These are phyloP conservation scores for Trypanosoma congolense DNA, from an alignment of 208 protist genomes.

Conservation along the genomic window DNA sequence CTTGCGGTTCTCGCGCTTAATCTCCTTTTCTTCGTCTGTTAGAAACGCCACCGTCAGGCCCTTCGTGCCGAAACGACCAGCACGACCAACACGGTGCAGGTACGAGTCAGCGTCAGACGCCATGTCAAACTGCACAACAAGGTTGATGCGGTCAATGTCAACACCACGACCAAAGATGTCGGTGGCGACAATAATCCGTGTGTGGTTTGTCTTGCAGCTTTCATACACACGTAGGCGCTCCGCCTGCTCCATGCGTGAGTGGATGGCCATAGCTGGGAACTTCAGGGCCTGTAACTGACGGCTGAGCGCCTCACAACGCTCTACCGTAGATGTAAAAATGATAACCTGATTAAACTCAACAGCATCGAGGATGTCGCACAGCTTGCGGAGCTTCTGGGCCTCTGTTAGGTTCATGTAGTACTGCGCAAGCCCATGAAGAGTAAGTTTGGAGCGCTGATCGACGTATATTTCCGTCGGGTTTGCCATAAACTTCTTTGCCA, in stretches of 20 bases:
- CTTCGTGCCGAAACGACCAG: constrained; percentile 99
- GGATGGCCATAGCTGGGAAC: constrained; percentile 96
- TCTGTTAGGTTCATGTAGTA: constrained; percentile 98
- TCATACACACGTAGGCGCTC: constrained; percentile 89
- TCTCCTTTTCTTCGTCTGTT: constrained; percentile 90
- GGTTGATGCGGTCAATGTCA: constrained; percentile 99
- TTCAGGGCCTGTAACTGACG: constrained; percentile 92
- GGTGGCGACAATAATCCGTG: constrained; percentile 98
- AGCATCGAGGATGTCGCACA: constrained; percentile 97
- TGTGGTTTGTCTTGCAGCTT: constrained; percentile 98
- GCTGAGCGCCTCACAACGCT: constrained; percentile 92
- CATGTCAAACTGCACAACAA: constrained; percentile 99
- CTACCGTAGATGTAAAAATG: constrained; percentile 97
- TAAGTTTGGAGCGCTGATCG: constrained; percentile 98
- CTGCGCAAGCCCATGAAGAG: constrained; percentile 98
- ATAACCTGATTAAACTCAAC: constrained; percentile 99
- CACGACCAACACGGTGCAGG: constrained; percentile 96
- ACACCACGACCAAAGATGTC: constrained; percentile 99
- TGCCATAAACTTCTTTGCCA: constrained; percentile 98
- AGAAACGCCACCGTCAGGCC: constrained; percentile 99
- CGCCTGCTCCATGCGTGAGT: constrained; percentile 93
- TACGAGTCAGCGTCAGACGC: constrained; percentile 95
- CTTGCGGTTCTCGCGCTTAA: constrained; percentile 81
- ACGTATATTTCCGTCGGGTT: constrained; percentile 96
- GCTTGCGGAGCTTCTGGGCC: constrained; percentile 96